Percentiles rank a stretch among this genome's conserved stretches.
Evolutionary conservation across 129 eudicot genomes (phyloP).

Genomic region (Pseudognaphalium luteoalbum): DNA sequence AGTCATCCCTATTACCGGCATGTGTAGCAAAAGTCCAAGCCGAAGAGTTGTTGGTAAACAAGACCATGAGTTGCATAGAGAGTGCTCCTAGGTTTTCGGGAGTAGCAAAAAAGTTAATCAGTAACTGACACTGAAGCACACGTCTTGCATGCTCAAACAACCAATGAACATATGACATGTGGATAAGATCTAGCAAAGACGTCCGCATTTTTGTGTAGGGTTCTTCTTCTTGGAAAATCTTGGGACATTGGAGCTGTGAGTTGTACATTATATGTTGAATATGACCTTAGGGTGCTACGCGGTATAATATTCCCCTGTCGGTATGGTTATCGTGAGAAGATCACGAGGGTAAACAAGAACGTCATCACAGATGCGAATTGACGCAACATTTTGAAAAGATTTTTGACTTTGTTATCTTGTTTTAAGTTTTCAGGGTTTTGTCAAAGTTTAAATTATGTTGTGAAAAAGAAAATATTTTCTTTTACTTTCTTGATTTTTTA

Average conservation of each 20-base stretch:
- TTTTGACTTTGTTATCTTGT: slow-evolving; percentile 9
- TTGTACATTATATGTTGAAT: slow-evolving; percentile 4
- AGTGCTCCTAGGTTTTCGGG: slow-evolving; percentile 42
- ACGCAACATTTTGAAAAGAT: slow-evolving; percentile 4
- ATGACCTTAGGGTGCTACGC: background rate
- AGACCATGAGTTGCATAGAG: slow-evolving; percentile 46
- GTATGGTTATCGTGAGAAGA: slow-evolving; percentile 20
- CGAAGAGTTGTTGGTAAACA: slow-evolving; percentile 38
- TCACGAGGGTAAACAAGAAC: slow-evolving; percentile 1
- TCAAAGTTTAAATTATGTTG: slow-evolving; percentile 17
- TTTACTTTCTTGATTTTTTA: slow-evolving; percentile 9
- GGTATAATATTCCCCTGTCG: background rate
- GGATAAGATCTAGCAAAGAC: slow-evolving; percentile 26
- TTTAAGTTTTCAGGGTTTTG: background rate
- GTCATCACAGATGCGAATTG: slow-evolving; percentile 1
- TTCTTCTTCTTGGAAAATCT: slow-evolving; percentile 25
- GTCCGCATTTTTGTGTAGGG: slow-evolving; percentile 16
- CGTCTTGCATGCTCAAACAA: background rate
- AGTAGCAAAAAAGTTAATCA: slow-evolving; percentile 26
- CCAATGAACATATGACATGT: slow-evolving; percentile 19
- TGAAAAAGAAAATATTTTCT: slow-evolving; percentile 18
- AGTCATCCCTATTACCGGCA: slow-evolving; percentile 15
- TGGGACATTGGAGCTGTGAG: slow-evolving; percentile 33
- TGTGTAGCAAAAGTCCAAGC: slow-evolving; percentile 36
- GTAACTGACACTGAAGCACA: slow-evolving; percentile 20